Evolutionary conservation across 78 protist genomes (phyloP), one percentile per base, ranked within the genome.

Genomic region (Cavenderia fasciculata): DNA sequence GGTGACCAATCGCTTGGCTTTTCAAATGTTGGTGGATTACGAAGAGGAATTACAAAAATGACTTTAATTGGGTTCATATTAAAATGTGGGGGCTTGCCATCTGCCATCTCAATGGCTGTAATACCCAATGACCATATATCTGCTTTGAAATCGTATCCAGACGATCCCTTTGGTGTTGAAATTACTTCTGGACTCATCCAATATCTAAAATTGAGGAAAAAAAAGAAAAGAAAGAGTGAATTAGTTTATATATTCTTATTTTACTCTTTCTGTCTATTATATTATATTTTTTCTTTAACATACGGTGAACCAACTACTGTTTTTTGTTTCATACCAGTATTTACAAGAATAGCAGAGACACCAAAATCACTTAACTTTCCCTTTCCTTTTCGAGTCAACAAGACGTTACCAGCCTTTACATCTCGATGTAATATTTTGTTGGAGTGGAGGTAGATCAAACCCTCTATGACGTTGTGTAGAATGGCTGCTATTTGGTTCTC

Each of bases 51-150:
- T 10, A 79, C 91, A 74, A 95, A 94, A 27, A 94, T 84, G 36
- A 93, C 97, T 75, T 92, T 87, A 36, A 95, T 49, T 25, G 97
- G 95, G 36, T 94, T 89, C 41, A 94, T 40, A 52, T 93, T 92
- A 51, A 78, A 65, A 56, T 76, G 69, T 31, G 97, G 97, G 23
- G 96, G 96, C 59, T 95, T 93, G 0, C 96, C 96, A 69, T 90
- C 95, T 40, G 94, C 95, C 94, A 94, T 65, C 41, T 96, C 97
- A 21, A 96, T 94, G 2, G 97, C 97, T 16, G 97, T 96, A n/a
- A 96, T 96, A 52, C 97, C 97, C 29, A 96, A 44, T 27, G 94
- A 76, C 97, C 97, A 96, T 11, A 96, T 91, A 74, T 96, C 97
- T 5, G 97, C 97, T 65, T 94, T 89, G 41, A 47, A 49, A 56